Conservation (phyloP, 306 rosid species). For the Abrus pulchellus region DNA sequence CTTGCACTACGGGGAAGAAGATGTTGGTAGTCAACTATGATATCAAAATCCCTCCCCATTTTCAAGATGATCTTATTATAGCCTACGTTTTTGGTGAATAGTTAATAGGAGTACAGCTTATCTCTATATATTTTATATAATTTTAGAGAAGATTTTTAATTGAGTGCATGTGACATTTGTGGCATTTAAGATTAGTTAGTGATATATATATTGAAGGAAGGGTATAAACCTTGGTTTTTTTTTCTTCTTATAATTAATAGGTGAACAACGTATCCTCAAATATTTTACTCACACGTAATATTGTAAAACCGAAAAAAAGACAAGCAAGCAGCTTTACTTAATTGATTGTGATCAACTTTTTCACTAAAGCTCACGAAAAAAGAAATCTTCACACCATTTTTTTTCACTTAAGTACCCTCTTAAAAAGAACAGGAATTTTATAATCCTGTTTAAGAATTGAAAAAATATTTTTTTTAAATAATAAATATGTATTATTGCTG, state of each 20-base stretch:
- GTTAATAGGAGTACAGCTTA: slow-evolving; percentile 30
- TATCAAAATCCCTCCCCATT: slow-evolving; percentile 58
- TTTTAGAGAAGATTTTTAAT: slow-evolving; percentile 38
- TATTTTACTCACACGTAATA: neutral
- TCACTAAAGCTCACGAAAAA: neutral
- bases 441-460: neutral
- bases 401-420: neutral
- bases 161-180: slow-evolving; percentile 30
- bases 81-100: slow-evolving; percentile 42
- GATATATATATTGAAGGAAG: slow-evolving; percentile 34
- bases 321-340: neutral
- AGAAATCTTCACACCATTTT: neutral
- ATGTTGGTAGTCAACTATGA: slow-evolving; percentile 72
- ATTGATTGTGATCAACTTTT: neutral
- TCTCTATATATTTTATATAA: slow-evolving; percentile 11
- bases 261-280: neutral
- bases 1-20: slow-evolving; percentile 52
- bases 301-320: neutral
- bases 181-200: slow-evolving; percentile 24
- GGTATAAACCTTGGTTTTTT: neutral
- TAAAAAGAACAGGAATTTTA: neutral
- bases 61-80: slow-evolving; percentile 57
- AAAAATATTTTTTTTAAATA: too few relatives aligned
- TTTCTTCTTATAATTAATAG: neutral
- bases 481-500: neutral